Evolutionary conservation across 192 early-diverging fungal genomes (phyloP).

Genomic region (Umbelopsis ramanniana): DNA sequence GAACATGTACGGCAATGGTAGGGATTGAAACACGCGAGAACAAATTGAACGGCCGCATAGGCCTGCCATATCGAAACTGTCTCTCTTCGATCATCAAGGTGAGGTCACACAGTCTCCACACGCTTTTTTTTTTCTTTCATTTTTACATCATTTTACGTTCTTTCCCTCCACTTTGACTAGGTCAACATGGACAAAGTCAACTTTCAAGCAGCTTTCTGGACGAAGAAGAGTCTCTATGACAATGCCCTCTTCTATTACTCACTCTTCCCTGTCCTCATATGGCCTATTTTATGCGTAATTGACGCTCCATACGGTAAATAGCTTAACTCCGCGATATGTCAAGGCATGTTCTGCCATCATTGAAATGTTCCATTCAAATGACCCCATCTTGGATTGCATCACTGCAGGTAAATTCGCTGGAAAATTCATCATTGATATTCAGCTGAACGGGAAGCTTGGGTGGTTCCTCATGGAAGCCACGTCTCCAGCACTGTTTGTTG

Average conservation of each 20-base stretch:
- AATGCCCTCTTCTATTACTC: slow-evolving; percentile 8
- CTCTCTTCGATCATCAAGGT: not conserved
- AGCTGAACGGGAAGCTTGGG: slow-evolving; percentile 34
- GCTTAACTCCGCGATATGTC: not conserved
- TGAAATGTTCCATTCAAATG: no score
- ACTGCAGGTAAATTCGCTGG: slow-evolving; percentile 23
- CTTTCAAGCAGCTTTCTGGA: slow-evolving; percentile 1
- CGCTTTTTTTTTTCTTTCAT: not conserved
- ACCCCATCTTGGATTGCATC: no score
- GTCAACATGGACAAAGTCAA: not conserved
- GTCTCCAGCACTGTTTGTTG: slow-evolving; percentile 33
- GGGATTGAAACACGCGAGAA: slow-evolving; percentile 8
- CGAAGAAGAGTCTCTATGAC: not conserved
- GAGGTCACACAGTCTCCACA: not conserved
- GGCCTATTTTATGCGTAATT: not conserved
- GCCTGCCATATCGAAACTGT: not conserved
- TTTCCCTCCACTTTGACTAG: not conserved
- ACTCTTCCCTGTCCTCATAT: not conserved
- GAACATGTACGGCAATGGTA: not conserved
- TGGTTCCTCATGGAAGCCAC: slow-evolving; percentile 45
- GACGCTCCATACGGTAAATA: slow-evolving; percentile 15
- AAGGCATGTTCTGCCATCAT: not conserved
- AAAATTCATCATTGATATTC: slow-evolving; percentile 10
- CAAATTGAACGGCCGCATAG: not conserved
- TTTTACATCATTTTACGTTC: no score